phyloP scores from a whole-genome alignment of 805 yeast genomes.

The Cyberlindnera bimundalis region DNA sequence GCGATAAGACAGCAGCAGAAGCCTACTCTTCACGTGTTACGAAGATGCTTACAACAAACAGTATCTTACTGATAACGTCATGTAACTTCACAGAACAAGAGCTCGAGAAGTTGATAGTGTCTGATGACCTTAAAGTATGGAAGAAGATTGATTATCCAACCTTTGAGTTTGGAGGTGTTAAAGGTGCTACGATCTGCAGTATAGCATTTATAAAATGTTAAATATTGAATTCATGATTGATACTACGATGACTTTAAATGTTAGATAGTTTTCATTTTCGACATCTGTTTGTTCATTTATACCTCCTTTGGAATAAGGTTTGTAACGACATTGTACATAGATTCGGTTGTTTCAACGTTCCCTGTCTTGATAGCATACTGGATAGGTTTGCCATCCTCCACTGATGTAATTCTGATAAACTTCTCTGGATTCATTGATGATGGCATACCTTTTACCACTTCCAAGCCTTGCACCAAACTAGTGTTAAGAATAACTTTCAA shows the following conservation, averaged over 20 bases:
- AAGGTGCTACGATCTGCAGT: constrained; percentile 86
- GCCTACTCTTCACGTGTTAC: constrained; percentile 61
- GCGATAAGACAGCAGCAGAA: constrained; percentile 46
- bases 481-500: constrained; percentile 78
- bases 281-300: too few relatives aligned
- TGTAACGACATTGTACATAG: constrained; percentile 50
- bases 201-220: constrained; percentile 60
- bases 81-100: constrained; percentile 92
- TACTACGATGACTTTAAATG: background rate
- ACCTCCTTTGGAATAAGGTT: constrained; percentile 22
- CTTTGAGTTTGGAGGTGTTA: constrained; percentile 84
- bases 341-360: constrained; percentile 55
- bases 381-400: constrained; percentile 62
- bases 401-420: constrained; percentile 69
- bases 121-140: constrained; percentile 51
- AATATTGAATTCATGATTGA: background rate
- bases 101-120: constrained; percentile 49
- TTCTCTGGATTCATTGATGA: constrained; percentile 83
- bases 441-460: constrained; percentile 75
- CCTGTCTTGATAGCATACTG: constrained; percentile 82
- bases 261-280: too few relatives aligned
- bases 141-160: constrained; percentile 70
- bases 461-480: constrained; percentile 59
- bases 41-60: constrained; percentile 50
- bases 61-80: constrained; percentile 75